These are phyloP conservation scores for Sarcocystis neurona DNA, from an alignment of 169 alveolate species.

Conservation along the genomic window DNA sequence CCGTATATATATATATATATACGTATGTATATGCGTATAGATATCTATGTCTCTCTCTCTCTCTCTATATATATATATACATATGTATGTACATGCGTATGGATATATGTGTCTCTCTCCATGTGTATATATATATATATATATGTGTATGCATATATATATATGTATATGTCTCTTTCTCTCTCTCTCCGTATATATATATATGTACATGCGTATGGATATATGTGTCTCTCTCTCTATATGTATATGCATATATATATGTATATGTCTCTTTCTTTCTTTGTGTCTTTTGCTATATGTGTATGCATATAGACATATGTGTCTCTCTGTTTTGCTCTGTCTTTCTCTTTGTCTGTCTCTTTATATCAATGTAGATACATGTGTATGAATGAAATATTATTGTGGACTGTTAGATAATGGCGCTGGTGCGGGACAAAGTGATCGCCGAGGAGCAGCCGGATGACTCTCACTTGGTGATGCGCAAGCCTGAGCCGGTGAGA, in stretches of 20 bases:
- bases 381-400: too few species aligned
- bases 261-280: background rate
- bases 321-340: background rate
- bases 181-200: too few species aligned
- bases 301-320: background rate
- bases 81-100: background rate
- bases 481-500: constrained; percentile 29
- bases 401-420: constrained; percentile 49
- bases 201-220: too few species aligned
- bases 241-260: background rate
- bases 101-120: background rate
- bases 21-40: background rate
- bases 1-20: background rate
- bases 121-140: too few species aligned
- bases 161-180: too few species aligned
- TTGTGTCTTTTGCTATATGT: background rate
- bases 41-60: background rate
- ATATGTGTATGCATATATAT: too few species aligned
- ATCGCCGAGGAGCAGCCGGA: constrained; percentile 34
- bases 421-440: constrained; percentile 61
- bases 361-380: background rate
- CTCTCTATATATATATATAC: background rate
- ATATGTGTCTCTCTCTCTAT: background rate
- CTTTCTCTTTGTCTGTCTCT: background rate
- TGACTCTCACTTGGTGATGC: constrained; percentile 14